These are phyloP conservation scores for Sugiyamaella valdiviana DNA, from an alignment of 805 yeast genomes.

Conservation along the genomic window DNA sequence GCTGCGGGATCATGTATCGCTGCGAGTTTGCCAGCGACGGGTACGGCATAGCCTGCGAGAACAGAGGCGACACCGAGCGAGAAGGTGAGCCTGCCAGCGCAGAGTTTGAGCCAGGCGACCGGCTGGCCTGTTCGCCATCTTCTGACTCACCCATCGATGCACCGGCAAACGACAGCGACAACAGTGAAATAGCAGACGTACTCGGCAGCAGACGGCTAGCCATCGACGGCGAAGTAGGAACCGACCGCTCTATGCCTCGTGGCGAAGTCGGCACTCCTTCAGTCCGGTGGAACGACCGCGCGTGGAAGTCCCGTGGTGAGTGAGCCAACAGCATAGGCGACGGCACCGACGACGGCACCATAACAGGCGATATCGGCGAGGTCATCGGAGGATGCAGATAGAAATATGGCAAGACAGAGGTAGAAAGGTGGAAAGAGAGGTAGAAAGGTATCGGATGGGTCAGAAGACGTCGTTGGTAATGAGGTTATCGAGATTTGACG, in stretches of 20 bases:
- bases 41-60: not conserved
- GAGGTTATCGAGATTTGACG: no score
- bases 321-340: conserved; percentile 16
- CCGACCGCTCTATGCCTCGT: not conserved
- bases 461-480: no score
- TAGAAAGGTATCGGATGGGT: not conserved
- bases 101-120: not conserved
- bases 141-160: conserved; percentile 3
- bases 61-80: not conserved
- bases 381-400: conserved; percentile 2
- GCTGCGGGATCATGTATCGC: conserved; percentile 2
- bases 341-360: conserved; percentile 6
- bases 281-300: not conserved
- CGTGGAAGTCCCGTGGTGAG: conserved; percentile 10
- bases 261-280: conserved; percentile 3
- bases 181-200: conserved; percentile 19
- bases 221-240: not conserved
- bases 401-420: not conserved
- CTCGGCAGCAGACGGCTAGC: conserved; percentile 14
- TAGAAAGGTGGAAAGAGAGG: not conserved
- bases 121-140: no score
- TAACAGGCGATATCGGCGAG: conserved; percentile 12
- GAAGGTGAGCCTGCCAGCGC: conserved; percentile 1
- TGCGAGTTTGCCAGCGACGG: not conserved
- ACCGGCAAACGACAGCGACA: conserved; percentile 15